phyloP scores from a whole-genome alignment of 1,284 basidiomycete species.

The Fistulinella cinereoalba region DNA sequence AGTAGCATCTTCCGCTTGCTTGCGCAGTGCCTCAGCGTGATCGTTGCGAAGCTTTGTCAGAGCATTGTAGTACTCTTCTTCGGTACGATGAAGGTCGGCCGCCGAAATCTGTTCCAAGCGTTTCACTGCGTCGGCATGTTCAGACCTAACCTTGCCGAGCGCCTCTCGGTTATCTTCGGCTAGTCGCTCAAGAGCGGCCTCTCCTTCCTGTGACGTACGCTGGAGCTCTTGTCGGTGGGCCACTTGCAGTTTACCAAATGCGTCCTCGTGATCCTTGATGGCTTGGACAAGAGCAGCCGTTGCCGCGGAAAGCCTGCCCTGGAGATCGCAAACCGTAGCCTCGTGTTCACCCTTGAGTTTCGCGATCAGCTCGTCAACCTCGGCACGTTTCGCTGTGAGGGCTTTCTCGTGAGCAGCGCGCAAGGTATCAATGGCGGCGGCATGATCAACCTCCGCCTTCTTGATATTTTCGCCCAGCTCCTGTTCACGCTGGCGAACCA shows the following conservation, averaged over 20 bases:
- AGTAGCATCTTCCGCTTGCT: conserved; percentile 56
- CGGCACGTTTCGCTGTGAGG: conserved; percentile 48
- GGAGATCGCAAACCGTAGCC: conserved; percentile 36
- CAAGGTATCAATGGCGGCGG: conserved; percentile 47
- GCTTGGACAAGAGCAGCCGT: conserved; percentile 45
- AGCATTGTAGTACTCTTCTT: conserved; percentile 77
- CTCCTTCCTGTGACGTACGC: conserved; percentile 48
- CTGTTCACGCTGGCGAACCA: conserved; percentile 54
- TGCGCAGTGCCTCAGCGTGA: conserved; percentile 61
- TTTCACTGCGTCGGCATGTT: conserved; percentile 56
- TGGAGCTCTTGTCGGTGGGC: conserved; percentile 49
- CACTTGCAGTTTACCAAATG: conserved; percentile 47
- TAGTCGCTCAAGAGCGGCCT: conserved; percentile 43
- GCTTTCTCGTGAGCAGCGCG: conserved; percentile 54
- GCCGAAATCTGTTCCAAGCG: conserved; percentile 58
- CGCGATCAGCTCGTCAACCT: conserved; percentile 47
- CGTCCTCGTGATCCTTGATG: conserved; percentile 50
- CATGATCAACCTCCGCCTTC: conserved; percentile 48
- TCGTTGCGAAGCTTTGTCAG: conserved; percentile 68
- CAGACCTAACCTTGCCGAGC: conserved; percentile 47
- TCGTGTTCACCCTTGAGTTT: conserved; percentile 45
- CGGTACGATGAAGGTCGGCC: conserved; percentile 57
- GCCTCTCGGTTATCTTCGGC: conserved; percentile 52
- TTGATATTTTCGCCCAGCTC: conserved; percentile 51
- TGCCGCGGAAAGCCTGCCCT: conserved; percentile 44